A percentile compares a stretch with the other conserved stretches of the same genome.
phyloP scores from a whole-genome alignment of 2,329 filamentous ascomycete species.

The Diatrype stigma region DNA sequence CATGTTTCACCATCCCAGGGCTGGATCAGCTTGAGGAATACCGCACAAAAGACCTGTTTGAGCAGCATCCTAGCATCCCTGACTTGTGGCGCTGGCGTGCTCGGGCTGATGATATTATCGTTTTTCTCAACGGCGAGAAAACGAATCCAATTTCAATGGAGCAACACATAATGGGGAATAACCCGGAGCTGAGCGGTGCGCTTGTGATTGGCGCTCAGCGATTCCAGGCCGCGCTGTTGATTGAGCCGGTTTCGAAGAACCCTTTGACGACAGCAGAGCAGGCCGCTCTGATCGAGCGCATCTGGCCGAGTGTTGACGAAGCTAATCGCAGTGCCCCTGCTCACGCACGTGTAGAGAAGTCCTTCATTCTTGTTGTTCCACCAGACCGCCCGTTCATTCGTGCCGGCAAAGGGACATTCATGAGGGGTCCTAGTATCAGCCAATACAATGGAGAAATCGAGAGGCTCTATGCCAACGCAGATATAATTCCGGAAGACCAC shows the following conservation, averaged over 20 bases:
- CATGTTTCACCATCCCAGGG: conserved; percentile 12
- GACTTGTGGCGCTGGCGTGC: conserved; percentile 24
- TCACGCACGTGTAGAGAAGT: conserved; percentile 19
- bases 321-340: conserved; percentile 14
- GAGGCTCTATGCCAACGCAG: conserved; percentile 15
- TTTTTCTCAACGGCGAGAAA: conserved; percentile 27
- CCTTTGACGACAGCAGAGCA: conserved; percentile 11
- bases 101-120: conserved; percentile 27
- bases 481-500: conserved; percentile 8
- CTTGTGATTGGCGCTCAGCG: conserved; percentile 16
- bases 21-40: conserved; percentile 15
- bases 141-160: conserved; percentile 27
- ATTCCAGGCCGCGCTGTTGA: conserved; percentile 17
- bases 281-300: conserved; percentile 16
- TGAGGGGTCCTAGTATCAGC: conserved; percentile 11
- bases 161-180: conserved; percentile 13
- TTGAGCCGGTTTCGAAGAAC: conserved; percentile 8
- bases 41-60: conserved; percentile 20
- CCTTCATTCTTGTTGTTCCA: conserved; percentile 13
- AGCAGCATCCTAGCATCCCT: conserved; percentile 17
- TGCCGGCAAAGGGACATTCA: conserved; percentile 19
- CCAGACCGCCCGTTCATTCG: conserved; percentile 13
- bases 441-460: conserved; percentile 18
- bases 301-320: conserved; percentile 20
- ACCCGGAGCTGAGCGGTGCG: conserved; percentile 9